Percentiles rank a stretch among this genome's conserved stretches.
Evolutionary conservation across 176 grass and related monocot genomes (phyloP).

Genomic region (Olyra latifolia): DNA sequence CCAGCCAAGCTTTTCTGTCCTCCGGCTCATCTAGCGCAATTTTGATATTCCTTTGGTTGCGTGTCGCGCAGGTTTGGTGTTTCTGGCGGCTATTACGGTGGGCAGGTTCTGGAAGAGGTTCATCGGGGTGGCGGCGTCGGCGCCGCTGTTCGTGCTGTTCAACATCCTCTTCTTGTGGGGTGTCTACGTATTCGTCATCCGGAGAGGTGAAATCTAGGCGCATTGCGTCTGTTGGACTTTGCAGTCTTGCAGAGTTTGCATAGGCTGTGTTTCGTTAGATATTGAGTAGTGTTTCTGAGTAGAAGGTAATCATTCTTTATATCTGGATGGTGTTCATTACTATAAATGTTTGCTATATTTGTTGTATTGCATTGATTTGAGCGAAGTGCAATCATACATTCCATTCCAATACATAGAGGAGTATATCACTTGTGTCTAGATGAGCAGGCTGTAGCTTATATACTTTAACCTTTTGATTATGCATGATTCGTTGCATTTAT

Average conservation of each 20-base stretch:
- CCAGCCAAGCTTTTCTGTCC: neutral
- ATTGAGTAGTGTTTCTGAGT: neutral
- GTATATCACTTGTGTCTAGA: neutral
- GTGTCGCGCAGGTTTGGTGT: conserved; percentile 61
- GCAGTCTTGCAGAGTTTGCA: neutral
- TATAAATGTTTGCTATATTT: neutral
- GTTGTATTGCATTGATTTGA: neutral
- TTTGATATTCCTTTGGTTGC: conserved; percentile 29
- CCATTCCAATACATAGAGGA: neutral
- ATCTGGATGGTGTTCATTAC: neutral
- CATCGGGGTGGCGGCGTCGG: conserved; percentile 63
- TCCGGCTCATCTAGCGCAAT: neutral
- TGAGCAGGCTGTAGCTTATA: neutral
- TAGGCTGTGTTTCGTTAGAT: neutral
- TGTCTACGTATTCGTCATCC: conserved; percentile 66
- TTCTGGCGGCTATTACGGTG: conserved; percentile 59
- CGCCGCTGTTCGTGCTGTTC: conserved; percentile 90
- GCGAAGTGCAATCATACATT: neutral
- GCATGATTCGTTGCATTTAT: conserved; percentile 1
- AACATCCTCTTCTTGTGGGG: conserved; percentile 92
- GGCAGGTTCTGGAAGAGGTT: conserved; percentile 76
- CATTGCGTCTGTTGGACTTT: conserved; percentile 15
- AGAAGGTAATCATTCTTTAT: neutral
- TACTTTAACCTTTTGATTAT: neutral
- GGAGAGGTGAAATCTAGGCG: conserved; percentile 52